Evolutionary conservation across 306 rosid species (phyloP).

Genomic region (Cyamopsis tetragonoloba): DNA sequence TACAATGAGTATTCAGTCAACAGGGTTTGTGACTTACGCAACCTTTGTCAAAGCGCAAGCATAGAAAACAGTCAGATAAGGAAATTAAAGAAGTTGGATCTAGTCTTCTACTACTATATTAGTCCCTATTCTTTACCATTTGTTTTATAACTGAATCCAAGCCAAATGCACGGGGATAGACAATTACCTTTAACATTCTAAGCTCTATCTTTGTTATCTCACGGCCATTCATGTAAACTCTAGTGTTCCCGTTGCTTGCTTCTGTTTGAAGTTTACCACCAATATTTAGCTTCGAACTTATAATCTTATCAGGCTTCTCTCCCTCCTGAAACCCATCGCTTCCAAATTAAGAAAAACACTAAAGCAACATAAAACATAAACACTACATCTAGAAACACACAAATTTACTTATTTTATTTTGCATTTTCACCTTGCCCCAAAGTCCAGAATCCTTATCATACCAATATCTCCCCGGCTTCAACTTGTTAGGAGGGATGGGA

Average conservation of each 20-base stretch:
- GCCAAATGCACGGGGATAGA: constrained; percentile 6
- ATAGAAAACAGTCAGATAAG: neutral
- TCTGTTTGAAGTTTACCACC: constrained; percentile 73
- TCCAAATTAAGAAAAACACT: constrained; percentile 13
- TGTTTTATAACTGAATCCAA: constrained; percentile 1
- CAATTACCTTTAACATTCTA: constrained; percentile 67
- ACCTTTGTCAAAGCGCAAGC: neutral
- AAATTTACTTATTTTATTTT: neutral
- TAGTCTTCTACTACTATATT: neutral
- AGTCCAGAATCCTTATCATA: constrained; percentile 91
- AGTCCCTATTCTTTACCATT: neutral
- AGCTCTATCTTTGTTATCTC: constrained; percentile 85
- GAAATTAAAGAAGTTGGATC: neutral
- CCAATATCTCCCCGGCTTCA: constrained; percentile 91
- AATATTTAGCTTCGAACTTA: constrained; percentile 74
- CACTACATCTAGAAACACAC: neutral
- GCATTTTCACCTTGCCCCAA: constrained; percentile 78
- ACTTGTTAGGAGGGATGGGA: constrained; percentile 62
- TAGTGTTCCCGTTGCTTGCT: constrained; percentile 79
- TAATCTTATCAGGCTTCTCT: constrained; percentile 75
- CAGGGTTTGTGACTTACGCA: constrained; percentile 5
- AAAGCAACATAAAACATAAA: neutral
- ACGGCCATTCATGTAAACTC: constrained; percentile 84
- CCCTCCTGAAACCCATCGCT: constrained; percentile 65
- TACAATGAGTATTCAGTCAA: neutral